A percentile compares a stretch with the other conserved stretches of the same genome.
These are phyloP conservation scores for Euphrasia confusa DNA, from an alignment of 257 asterid species.

Conservation along the genomic window DNA sequence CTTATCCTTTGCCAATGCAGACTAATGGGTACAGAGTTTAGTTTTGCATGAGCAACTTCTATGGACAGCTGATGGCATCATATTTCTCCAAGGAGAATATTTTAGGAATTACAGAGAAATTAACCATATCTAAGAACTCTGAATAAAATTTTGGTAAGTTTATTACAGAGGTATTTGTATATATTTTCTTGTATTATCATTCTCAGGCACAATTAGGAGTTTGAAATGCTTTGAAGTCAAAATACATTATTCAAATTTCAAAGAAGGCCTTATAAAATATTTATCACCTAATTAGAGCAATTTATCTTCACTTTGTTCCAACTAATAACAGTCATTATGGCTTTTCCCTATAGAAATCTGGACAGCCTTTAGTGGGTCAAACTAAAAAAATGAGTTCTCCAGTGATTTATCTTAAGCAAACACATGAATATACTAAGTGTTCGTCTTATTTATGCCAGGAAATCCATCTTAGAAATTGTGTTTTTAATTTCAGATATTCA, in stretches of 20 bases:
- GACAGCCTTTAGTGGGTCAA: slow-evolving; percentile 11
- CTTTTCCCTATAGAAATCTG: slow-evolving; percentile 18
- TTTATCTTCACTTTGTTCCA: slow-evolving; percentile 1
- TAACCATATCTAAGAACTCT: slow-evolving; percentile 4
- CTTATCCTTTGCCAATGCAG: not conserved
- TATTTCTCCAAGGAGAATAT: slow-evolving; percentile 6
- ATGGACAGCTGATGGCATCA: not conserved
- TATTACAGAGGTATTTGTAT: not conserved
- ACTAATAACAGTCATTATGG: slow-evolving; percentile 9
- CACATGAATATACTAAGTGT: slow-evolving; percentile 10
- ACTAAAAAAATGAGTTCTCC: slow-evolving; percentile 10
- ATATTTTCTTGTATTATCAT: slow-evolving; percentile 5
- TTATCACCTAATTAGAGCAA: slow-evolving; percentile 1
- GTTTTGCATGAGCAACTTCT: slow-evolving; percentile 5
- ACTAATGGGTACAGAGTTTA: not conserved
- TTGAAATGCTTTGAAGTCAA: slow-evolving; percentile 3
- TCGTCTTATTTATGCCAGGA: slow-evolving; percentile 1
- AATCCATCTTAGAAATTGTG: slow-evolving; percentile 10
- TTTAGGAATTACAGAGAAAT: not conserved
- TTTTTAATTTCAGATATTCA: slow-evolving; percentile 1
- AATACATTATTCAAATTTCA: not conserved
- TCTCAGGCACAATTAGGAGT: slow-evolving; percentile 3
- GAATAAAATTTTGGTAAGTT: not conserved
- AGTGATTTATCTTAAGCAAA: slow-evolving; percentile 8
- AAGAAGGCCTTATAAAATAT: not conserved